Conservation (phyloP, 345 rosid genomes). For the Populus euphratica region DNA sequence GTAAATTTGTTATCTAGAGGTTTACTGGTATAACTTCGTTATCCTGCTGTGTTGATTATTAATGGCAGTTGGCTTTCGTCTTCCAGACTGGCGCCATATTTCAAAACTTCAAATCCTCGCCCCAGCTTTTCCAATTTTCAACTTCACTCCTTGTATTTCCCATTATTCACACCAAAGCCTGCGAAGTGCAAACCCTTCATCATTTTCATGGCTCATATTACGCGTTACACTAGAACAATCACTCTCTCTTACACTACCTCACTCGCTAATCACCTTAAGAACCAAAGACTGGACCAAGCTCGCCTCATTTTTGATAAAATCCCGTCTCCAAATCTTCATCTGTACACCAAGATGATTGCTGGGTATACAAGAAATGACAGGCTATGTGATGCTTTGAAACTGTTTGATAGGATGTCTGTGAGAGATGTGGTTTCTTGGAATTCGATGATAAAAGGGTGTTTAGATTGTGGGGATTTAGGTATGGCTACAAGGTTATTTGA, state of each 20-base stretch:
- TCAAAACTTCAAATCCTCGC: slow-evolving; percentile 10
- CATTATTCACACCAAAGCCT: background rate
- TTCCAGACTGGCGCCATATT: slow-evolving; percentile 21
- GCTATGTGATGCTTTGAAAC: slow-evolving; percentile 45
- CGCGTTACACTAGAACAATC: slow-evolving; percentile 11
- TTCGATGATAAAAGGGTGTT: slow-evolving; percentile 59
- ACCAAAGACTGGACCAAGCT: slow-evolving; percentile 42
- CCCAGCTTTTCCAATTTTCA: slow-evolving; percentile 8
- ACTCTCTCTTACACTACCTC: slow-evolving; percentile 18
- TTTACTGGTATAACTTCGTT: too few species aligned
- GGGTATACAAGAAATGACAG: slow-evolving; percentile 33
- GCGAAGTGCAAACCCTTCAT: too few species aligned
- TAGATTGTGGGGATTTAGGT: slow-evolving; percentile 52
- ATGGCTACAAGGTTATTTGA: slow-evolving; percentile 47
- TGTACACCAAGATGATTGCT: slow-evolving; percentile 54
- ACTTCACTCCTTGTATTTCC: background rate
- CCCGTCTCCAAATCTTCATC: slow-evolving; percentile 38
- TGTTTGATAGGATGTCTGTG: slow-evolving; percentile 46
- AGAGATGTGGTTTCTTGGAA: slow-evolving; percentile 67
- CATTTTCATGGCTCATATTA: slow-evolving; percentile 1
- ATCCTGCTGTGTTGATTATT: too few species aligned
- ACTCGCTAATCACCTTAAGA: slow-evolving; percentile 39
- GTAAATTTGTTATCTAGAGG: too few species aligned
- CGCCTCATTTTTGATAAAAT: slow-evolving; percentile 37
- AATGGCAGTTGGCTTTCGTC: slow-evolving; percentile 1